These are phyloP conservation scores for Acanthamoeba triangularis DNA, from an alignment of 208 protist genomes.

Conservation along the genomic window DNA sequence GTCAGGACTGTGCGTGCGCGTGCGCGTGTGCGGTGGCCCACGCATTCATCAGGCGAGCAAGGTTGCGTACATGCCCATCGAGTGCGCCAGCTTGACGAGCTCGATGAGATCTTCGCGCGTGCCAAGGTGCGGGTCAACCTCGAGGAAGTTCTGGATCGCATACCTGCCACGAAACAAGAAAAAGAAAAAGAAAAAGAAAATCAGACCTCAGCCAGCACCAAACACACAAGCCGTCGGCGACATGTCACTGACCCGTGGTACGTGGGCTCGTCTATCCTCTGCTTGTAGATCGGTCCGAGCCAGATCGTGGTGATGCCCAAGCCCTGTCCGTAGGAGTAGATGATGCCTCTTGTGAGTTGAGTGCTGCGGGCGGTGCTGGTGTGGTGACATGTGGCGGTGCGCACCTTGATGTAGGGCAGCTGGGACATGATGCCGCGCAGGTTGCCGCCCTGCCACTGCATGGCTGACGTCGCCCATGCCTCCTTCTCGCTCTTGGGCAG, in stretches of 20 bases:
- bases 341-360: neutral
- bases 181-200: too few relatives aligned
- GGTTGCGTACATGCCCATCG: neutral
- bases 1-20: too few relatives aligned
- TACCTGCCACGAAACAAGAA: too few relatives aligned
- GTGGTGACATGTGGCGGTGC: neutral
- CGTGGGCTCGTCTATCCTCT: constrained; percentile 13
- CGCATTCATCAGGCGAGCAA: too few relatives aligned
- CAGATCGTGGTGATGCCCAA: constrained; percentile 28
- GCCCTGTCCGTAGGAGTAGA: neutral
- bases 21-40: too few relatives aligned
- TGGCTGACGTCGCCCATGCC: neutral
- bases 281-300: constrained; percentile 54
- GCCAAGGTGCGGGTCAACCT: constrained; percentile 27
- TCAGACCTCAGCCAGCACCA: too few relatives aligned
- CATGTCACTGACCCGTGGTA: neutral
- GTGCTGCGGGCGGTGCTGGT: neutral
- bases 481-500: neutral
- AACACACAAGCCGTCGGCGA: too few relatives aligned
- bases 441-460: constrained; percentile 64
- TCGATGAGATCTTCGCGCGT: neutral
- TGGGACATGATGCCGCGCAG: constrained; percentile 14
- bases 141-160: constrained; percentile 36
- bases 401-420: constrained; percentile 39
- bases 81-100: neutral